Conservation (phyloP, 306 rosid genomes). For the Vigna mungo region DNA sequence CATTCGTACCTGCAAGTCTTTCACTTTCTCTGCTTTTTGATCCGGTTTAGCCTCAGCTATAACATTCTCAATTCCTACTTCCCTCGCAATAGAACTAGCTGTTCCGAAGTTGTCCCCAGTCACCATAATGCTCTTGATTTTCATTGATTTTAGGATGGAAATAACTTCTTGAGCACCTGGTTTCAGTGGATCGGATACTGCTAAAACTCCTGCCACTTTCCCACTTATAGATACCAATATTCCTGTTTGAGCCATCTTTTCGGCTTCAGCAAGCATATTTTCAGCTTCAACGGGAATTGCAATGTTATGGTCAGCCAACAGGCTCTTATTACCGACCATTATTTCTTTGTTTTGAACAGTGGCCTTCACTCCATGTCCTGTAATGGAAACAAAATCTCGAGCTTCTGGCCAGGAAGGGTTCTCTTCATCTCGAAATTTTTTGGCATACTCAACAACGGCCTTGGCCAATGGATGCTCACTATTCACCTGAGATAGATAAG, state of each 20-base stretch:
- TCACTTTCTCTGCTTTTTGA: conserved; percentile 75
- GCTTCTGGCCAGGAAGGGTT: conserved; percentile 76
- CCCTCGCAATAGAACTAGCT: conserved; percentile 80
- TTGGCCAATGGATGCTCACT: conserved; percentile 93
- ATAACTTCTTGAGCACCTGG: conserved; percentile 77
- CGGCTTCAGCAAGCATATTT: conserved; percentile 68
- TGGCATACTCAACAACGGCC: conserved; percentile 80
- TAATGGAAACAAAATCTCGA: conserved; percentile 66
- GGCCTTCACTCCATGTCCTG: conserved; percentile 95
- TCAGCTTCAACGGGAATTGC: conserved; percentile 64
- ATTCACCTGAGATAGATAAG: conserved; percentile 62
- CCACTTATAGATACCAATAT: conserved; percentile 69
- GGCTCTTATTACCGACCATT: conserved; percentile 81
- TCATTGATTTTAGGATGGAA: conserved; percentile 84
- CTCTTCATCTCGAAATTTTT: conserved; percentile 68
- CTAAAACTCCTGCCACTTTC: conserved; percentile 69
- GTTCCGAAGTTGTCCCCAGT: conserved; percentile 95
- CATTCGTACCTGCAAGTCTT: conserved; percentile 72
- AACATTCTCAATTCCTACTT: conserved; percentile 77
- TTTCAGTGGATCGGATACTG: conserved; percentile 89
- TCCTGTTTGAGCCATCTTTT: conserved; percentile 84
- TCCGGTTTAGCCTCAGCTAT: conserved; percentile 86
- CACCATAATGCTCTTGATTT: conserved; percentile 76
- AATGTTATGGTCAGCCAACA: conserved; percentile 59
- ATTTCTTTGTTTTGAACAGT: conserved; percentile 69